Conservation (phyloP, 306 rosid species). For the Trifolium pratense region DNA sequence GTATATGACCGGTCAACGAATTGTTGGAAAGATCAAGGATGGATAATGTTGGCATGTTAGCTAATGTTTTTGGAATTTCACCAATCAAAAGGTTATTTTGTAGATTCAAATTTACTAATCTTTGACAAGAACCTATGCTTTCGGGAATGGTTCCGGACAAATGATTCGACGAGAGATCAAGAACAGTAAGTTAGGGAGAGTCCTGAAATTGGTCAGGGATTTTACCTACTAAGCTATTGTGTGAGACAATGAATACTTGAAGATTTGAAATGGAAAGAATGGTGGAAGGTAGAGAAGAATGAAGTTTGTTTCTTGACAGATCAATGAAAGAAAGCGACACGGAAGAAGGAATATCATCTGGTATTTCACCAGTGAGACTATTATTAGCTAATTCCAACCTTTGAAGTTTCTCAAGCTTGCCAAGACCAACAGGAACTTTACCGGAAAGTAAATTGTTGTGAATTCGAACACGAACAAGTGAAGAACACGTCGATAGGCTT, state of each 20-base stretch:
- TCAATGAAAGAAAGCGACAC: conserved; percentile 93
- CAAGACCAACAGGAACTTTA: conserved; percentile 76
- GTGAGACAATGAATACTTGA: conserved; percentile 75
- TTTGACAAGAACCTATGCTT: conserved; percentile 90
- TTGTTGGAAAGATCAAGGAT: conserved; percentile 91
- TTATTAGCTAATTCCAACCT: conserved; percentile 94
- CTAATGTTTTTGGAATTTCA: conserved; percentile 73
- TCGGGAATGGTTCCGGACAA: conserved; percentile 77
- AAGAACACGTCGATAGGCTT: conserved; percentile 62
- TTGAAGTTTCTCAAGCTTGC: conserved; percentile 83
- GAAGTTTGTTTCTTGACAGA: conserved; percentile 70
- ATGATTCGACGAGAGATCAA: conserved; percentile 82
- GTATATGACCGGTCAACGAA: conserved; percentile 85
- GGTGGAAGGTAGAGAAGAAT: conserved; percentile 84
- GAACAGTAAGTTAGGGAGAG: conserved; percentile 77
- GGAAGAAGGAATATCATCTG: conserved; percentile 78
- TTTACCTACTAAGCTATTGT: conserved; percentile 71
- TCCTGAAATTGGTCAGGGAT: conserved; percentile 92
- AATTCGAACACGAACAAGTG: conserved; percentile 85
- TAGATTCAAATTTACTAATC: conserved; percentile 76
- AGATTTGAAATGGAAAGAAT: conserved; percentile 79
- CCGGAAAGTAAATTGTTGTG: conserved; percentile 89
- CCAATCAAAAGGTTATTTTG: conserved; percentile 75
- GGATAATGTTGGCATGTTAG: conserved; percentile 81
- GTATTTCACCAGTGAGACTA: conserved; percentile 81